phyloP scores from a whole-genome alignment of 345 rosid species.

The Salix dunnii region DNA sequence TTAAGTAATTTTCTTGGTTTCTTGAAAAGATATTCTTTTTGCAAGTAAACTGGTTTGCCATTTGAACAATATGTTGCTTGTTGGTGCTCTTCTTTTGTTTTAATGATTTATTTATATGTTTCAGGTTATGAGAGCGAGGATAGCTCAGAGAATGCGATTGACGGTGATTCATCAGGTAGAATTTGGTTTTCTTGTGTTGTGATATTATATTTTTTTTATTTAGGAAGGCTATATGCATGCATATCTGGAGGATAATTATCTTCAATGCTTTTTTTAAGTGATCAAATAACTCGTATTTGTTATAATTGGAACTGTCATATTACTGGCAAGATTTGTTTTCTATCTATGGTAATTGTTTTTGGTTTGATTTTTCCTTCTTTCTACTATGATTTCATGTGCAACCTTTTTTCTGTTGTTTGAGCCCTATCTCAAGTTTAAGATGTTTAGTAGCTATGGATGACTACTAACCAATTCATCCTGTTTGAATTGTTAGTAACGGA shows the following conservation, averaged over 20 bases:
- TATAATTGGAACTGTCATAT: not conserved
- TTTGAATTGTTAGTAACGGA: not conserved
- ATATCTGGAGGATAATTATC: not conserved
- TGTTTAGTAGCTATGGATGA: slow-evolving; percentile 3
- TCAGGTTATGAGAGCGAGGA: slow-evolving; percentile 59
- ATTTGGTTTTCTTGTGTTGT: not conserved
- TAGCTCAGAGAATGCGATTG: slow-evolving; percentile 50
- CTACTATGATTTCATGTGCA: not conserved
- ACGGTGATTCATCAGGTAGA: slow-evolving; percentile 40
- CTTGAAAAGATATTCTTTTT: not conserved
- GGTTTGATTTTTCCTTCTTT: not conserved
- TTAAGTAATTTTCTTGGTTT: not conserved
- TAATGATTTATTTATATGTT: not conserved
- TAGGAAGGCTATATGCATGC: not conserved
- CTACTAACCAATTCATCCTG: not conserved
- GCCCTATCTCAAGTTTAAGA: not conserved
- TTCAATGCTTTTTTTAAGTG: not conserved
- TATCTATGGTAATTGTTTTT: not conserved
- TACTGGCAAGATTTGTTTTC: not conserved
- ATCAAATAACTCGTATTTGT: not conserved
- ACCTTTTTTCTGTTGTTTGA: not conserved
- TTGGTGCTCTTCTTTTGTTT: not conserved
- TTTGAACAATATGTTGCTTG: not conserved
- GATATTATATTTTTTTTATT: not conserved
- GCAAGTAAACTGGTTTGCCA: not conserved